phyloP scores from a whole-genome alignment of 148 eudicot genomes.

The Rhododendron henanense region DNA sequence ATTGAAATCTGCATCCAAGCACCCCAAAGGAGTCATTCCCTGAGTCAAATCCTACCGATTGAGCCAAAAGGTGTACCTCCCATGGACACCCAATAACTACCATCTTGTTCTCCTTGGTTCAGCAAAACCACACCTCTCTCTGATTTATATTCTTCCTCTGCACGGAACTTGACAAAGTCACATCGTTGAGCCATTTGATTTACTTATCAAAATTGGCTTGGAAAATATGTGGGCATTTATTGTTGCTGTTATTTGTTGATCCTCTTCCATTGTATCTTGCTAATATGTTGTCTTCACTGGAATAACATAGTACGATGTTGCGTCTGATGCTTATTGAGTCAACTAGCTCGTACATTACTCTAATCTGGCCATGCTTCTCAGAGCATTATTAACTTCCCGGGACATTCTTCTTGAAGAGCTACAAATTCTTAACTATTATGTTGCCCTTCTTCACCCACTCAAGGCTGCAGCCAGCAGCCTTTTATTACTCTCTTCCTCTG shows the following conservation, averaged over 20 bases:
- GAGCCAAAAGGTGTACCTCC: not conserved
- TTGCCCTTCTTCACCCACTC: not conserved
- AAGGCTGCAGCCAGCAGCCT: not conserved
- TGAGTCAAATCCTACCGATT: not conserved
- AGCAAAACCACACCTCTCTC: not conserved
- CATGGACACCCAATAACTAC: not conserved
- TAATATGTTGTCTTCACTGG: not conserved
- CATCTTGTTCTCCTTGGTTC: not conserved
- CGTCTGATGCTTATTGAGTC: not conserved
- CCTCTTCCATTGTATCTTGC: not conserved
- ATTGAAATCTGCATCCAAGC: not conserved
- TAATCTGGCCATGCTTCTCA: conserved; percentile 64
- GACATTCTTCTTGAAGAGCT: conserved; percentile 77
- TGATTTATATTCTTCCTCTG: not conserved
- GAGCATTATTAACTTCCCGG: conserved; percentile 63
- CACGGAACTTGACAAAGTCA: not conserved
- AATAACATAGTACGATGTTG: not conserved
- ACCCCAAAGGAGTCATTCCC: not conserved
- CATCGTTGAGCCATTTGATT: not conserved
- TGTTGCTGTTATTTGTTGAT: conserved; percentile 5
- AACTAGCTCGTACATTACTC: not conserved
- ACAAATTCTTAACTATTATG: conserved; percentile 19
- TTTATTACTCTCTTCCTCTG: not conserved
- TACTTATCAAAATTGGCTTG: not conserved
- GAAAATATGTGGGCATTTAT: not conserved